These are phyloP conservation scores for Barbarea vulgaris DNA, from an alignment of 345 rosid species.

Conservation along the genomic window DNA sequence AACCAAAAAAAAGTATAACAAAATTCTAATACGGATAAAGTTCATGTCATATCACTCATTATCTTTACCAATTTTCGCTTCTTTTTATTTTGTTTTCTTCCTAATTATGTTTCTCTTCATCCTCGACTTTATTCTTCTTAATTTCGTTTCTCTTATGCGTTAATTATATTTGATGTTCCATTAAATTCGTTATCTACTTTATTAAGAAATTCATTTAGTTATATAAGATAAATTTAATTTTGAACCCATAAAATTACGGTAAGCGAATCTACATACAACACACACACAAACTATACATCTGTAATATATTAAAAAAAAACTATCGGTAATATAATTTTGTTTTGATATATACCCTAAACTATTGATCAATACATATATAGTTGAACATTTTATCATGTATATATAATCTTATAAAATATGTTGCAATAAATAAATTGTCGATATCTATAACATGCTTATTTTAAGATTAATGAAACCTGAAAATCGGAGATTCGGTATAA, in stretches of 20 bases:
- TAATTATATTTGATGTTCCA: not conserved
- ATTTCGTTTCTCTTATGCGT: not conserved
- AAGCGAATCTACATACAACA: not conserved
- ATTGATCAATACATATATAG: not conserved
- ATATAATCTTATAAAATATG: not conserved
- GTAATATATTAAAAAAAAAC: no score
- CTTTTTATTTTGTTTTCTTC: constrained; percentile 29
- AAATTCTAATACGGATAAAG: constrained; percentile 35
- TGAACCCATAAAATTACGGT: not conserved
- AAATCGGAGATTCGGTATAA: not conserved
- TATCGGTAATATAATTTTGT: no score
- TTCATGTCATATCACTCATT: constrained; percentile 36
- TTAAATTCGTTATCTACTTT: not conserved
- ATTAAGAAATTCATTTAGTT: not conserved
- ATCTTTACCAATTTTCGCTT: constrained; percentile 14
- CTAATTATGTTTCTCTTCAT: constrained; percentile 9
- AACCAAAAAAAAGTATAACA: not conserved
- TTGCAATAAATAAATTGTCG: not conserved
- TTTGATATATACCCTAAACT: not conserved
- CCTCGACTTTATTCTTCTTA: not conserved
- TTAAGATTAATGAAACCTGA: constrained; percentile 4
- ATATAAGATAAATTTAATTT: not conserved
- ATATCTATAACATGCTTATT: not conserved
- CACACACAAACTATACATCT: not conserved
- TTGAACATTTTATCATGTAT: not conserved